phyloP scores from a whole-genome alignment of 148 eudicot species.

The Arbutus unedo region DNA sequence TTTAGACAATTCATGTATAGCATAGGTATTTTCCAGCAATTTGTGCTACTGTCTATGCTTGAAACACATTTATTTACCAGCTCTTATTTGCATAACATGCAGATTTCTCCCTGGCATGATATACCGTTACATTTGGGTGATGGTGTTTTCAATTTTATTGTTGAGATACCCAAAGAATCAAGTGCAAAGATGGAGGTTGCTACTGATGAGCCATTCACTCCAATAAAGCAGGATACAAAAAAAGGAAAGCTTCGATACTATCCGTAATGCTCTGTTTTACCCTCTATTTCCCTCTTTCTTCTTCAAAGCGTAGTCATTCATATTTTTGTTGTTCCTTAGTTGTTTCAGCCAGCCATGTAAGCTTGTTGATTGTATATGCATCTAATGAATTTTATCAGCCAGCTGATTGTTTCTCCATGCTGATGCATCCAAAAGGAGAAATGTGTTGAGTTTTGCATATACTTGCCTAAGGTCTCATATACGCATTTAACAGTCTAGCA shows the following conservation, averaged over 20 bases:
- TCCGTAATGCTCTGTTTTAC: slow-evolving; percentile 51
- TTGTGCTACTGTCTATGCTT: neutral
- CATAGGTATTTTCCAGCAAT: neutral
- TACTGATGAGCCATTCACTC: slow-evolving; percentile 84
- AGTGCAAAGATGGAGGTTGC: slow-evolving; percentile 99
- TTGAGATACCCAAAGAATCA: slow-evolving; percentile 95
- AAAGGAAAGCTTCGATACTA: slow-evolving; percentile 95
- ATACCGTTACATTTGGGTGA: slow-evolving; percentile 79
- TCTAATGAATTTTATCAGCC: neutral
- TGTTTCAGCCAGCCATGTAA: neutral
- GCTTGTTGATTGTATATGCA: neutral
- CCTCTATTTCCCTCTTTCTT: neutral
- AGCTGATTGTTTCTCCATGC: neutral
- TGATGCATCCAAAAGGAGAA: neutral
- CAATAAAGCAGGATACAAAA: slow-evolving; percentile 93
- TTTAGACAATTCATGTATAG: neutral
- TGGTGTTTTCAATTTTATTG: slow-evolving; percentile 83
- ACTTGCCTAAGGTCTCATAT: neutral
- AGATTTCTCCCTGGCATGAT: slow-evolving; percentile 99
- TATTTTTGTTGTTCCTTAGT: neutral
- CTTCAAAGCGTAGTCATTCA: neutral
- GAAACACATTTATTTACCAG: neutral
- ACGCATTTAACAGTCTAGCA: neutral
- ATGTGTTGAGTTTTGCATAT: neutral
- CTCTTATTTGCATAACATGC: slow-evolving; percentile 15